phyloP scores from a whole-genome alignment of 148 eudicot species.

The Camellia granthamiana region DNA sequence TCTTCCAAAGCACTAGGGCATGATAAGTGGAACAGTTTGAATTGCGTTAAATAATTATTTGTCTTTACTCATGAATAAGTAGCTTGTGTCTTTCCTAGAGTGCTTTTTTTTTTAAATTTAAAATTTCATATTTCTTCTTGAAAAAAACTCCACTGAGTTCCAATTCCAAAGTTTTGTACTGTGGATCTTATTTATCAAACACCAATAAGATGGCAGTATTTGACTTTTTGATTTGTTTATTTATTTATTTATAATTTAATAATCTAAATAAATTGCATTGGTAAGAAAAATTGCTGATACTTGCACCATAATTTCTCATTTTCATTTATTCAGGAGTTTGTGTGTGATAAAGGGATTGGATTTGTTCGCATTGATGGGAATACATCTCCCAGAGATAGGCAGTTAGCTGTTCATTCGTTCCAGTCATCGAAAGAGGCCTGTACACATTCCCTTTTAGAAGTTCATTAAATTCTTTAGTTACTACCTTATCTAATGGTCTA shows the following conservation, averaged over 20 bases:
- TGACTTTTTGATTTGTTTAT: background rate
- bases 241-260: background rate
- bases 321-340: conserved; percentile 52
- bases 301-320: background rate
- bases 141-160: background rate
- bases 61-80: too few relatives aligned
- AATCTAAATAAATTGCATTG: background rate
- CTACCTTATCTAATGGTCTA: conserved; percentile 2
- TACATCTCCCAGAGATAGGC: conserved; percentile 61
- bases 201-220: background rate
- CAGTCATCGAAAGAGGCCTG: conserved; percentile 69
- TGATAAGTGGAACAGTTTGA: too few relatives aligned
- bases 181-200: background rate
- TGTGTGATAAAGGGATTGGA: conserved; percentile 64
- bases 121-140: background rate
- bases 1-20: too few relatives aligned
- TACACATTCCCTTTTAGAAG: conserved; percentile 14
- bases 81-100: too few relatives aligned
- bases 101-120: too few relatives aligned
- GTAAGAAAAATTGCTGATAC: conserved; percentile 6
- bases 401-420: conserved; percentile 67
- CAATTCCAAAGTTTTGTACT: background rate
- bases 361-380: conserved; percentile 84
- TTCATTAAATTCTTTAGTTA: conserved; percentile 3
- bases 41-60: too few relatives aligned